Percentiles rank a stretch among this genome's conserved stretches.
phyloP scores from a whole-genome alignment of 2,329 filamentous ascomycete species.

The Colletotrichum sp. region DNA sequence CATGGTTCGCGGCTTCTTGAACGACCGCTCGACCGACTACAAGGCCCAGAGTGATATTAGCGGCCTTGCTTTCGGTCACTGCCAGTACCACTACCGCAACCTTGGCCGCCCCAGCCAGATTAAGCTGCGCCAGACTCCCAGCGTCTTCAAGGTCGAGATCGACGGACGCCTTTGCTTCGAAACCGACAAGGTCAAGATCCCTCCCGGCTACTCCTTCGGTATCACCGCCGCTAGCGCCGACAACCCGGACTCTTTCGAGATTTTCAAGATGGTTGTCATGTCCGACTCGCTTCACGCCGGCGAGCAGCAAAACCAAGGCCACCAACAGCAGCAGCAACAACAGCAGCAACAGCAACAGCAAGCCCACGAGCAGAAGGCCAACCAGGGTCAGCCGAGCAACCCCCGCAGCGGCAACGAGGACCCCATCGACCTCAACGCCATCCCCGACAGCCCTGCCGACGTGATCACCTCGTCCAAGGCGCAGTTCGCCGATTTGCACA shows the following conservation, averaged over 20 bases:
- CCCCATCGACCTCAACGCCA: slow-evolving; percentile 39
- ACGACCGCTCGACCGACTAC: slow-evolving; percentile 86
- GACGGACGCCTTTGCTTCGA: slow-evolving; percentile 86
- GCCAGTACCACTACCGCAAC: slow-evolving; percentile 90
- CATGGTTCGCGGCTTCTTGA: slow-evolving; percentile 89
- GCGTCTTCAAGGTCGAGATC: slow-evolving; percentile 77
- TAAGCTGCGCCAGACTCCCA: slow-evolving; percentile 70
- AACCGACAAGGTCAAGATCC: slow-evolving; percentile 78
- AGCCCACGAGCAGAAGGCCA: slow-evolving; percentile 30
- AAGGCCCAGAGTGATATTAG: slow-evolving; percentile 78
- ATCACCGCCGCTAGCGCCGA: slow-evolving; percentile 89
- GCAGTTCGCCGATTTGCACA: slow-evolving; percentile 86
- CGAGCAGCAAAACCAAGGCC: slow-evolving; percentile 22
- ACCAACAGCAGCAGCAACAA: slow-evolving; percentile 33
- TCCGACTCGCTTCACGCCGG: slow-evolving; percentile 51
- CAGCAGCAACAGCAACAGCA: slow-evolving; percentile 39
- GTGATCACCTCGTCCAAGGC: slow-evolving; percentile 53
- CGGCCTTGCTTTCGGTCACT: slow-evolving; percentile 90
- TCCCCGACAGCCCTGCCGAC: slow-evolving; percentile 55
- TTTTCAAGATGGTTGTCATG: slow-evolving; percentile 84
- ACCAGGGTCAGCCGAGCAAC: slow-evolving; percentile 29
- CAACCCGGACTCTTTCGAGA: slow-evolving; percentile 91
- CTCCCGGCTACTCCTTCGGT: slow-evolving; percentile 83
- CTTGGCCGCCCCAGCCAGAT: slow-evolving; percentile 83
- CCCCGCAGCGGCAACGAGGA: slow-evolving; percentile 29